Conservation (phyloP, 345 rosid genomes). For the Gossypium anomalum region DNA sequence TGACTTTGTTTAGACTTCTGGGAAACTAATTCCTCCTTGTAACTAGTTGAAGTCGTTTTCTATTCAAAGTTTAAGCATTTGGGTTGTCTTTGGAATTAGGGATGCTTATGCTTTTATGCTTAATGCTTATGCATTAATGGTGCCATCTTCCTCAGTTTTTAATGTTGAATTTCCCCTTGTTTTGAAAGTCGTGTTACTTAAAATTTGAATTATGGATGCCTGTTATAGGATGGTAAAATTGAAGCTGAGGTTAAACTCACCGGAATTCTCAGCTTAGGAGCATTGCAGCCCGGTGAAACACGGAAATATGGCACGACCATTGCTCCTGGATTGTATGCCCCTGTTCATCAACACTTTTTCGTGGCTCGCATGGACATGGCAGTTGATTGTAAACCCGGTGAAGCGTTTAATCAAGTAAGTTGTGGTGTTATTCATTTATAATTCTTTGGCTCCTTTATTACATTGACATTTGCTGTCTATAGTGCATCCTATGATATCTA, state of each 20-base stretch:
- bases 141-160: not conserved
- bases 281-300: slow-evolving; percentile 60
- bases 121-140: not conserved
- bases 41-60: not conserved
- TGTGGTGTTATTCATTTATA: not conserved
- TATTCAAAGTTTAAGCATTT: not conserved
- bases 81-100: not conserved
- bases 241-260: slow-evolving; percentile 79
- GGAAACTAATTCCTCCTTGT: slow-evolving; percentile 1
- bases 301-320: slow-evolving; percentile 68
- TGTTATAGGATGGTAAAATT: slow-evolving; percentile 57
- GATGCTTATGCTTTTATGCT: not conserved
- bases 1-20: not conserved
- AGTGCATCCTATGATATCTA: not conserved
- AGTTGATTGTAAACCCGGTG: slow-evolving; percentile 70
- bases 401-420: slow-evolving; percentile 55
- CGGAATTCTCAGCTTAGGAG: slow-evolving; percentile 66
- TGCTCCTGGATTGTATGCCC: slow-evolving; percentile 72
- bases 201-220: slow-evolving; percentile 3
- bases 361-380: slow-evolving; percentile 79
- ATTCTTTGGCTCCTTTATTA: not conserved
- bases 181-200: slow-evolving; percentile 1
- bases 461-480: not conserved
- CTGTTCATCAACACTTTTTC: slow-evolving; percentile 77
- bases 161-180: not conserved